These are phyloP conservation scores for Lipomyces yarrowii DNA, from an alignment of 1,139 yeast genomes.

Conservation along the genomic window DNA sequence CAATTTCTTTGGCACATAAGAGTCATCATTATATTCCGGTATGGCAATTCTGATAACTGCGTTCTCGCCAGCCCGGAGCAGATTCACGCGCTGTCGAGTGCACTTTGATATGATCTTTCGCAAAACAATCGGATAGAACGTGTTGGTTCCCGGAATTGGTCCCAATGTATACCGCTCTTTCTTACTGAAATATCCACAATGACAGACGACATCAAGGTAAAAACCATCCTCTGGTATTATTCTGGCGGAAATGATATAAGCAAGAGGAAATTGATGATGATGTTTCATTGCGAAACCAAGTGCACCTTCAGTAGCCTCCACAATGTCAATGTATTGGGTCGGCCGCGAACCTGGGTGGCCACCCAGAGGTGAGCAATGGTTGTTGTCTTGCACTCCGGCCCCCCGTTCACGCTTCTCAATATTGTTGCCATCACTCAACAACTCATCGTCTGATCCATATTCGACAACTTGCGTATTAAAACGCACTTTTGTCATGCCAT, in stretches of 20 bases:
- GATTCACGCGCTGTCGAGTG: neutral
- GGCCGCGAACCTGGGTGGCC: neutral
- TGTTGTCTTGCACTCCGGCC: neutral
- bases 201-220: neutral
- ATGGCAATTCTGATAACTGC: neutral
- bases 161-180: neutral
- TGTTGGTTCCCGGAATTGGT: neutral
- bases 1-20: neutral
- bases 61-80: neutral
- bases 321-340: neutral
- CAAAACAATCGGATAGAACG: neutral
- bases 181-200: neutral
- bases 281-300: neutral
- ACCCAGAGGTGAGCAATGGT: neutral
- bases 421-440: neutral
- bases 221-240: neutral
- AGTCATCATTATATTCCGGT: neutral
- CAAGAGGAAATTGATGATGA: neutral
- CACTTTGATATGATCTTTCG: neutral
- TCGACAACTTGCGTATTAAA: neutral
- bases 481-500: neutral
- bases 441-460: neutral
- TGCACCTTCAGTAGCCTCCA: neutral
- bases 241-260: neutral
- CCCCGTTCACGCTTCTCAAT: neutral